A percentile compares a stretch with the other conserved stretches of the same genome.
phyloP scores from a whole-genome alignment of 495 filamentous ascomycete species.

The Halenospora varia region DNA sequence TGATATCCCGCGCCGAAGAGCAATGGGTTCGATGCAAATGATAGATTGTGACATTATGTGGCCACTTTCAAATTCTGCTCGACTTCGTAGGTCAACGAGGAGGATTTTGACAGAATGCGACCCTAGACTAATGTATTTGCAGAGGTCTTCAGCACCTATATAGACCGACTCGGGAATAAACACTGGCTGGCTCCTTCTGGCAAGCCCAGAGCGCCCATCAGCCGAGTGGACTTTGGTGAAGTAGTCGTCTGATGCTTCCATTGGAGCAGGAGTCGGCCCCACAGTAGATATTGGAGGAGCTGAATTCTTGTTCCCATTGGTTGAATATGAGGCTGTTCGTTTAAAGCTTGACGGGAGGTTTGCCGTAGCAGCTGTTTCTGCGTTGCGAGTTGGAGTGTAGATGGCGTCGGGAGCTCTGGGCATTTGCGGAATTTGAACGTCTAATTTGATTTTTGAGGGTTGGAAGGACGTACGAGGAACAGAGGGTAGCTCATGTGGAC shows the following conservation, averaged over 20 bases:
- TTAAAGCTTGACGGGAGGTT: constrained; percentile 45
- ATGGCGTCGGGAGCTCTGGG: constrained; percentile 80
- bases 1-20: constrained; percentile 70
- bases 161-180: constrained; percentile 55
- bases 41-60: constrained; percentile 79
- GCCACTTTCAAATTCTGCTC: constrained; percentile 79
- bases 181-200: constrained; percentile 12
- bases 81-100: constrained; percentile 79
- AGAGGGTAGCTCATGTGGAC: constrained; percentile 54
- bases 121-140: constrained; percentile 51
- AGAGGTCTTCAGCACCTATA: constrained; percentile 62
- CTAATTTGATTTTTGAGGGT: constrained; percentile 39
- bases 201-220: constrained; percentile 16
- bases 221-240: constrained; percentile 31
- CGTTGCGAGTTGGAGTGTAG: constrained; percentile 64
- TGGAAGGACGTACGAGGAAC: constrained; percentile 29
- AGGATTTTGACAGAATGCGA: constrained; percentile 54
- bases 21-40: constrained; percentile 88
- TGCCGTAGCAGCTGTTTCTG: constrained; percentile 44
- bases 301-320: constrained; percentile 41
- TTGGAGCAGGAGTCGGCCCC: constrained; percentile 15
- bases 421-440: constrained; percentile 46
- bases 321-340: constrained; percentile 44
- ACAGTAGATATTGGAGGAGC: constrained; percentile 30
- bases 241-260: constrained; percentile 24